Evolutionary conservation across 352 stramenopile genomes (phyloP).

Genomic region (Elongisporangium undulatum): DNA sequence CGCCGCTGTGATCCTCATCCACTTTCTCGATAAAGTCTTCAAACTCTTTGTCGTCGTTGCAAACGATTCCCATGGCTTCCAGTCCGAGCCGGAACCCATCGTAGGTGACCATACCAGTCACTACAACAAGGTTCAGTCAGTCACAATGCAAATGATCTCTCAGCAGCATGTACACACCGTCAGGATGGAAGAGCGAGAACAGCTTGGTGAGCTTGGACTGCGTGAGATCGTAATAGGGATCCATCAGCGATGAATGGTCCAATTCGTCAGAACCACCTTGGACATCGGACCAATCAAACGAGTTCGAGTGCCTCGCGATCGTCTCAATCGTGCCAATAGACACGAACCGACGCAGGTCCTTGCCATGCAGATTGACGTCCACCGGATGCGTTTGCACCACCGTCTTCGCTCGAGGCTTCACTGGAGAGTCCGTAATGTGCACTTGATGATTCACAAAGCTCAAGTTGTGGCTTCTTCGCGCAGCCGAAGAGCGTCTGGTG

Average conservation of each 20-base stretch:
- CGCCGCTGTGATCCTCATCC: constrained; percentile 76
- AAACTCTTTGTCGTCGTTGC: constrained; percentile 58
- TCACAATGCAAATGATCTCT: background rate
- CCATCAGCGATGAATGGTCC: constrained; percentile 62
- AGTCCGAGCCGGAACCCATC: constrained; percentile 67
- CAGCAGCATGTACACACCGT: constrained; percentile 24
- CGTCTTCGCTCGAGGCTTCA: background rate
- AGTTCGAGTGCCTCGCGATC: constrained; percentile 38
- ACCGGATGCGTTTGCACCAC: background rate
- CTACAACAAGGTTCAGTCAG: constrained; percentile 10
- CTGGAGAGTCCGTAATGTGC: background rate
- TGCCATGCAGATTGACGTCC: constrained; percentile 33
- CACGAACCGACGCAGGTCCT: constrained; percentile 58
- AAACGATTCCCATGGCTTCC: constrained; percentile 73
- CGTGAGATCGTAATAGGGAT: constrained; percentile 84
- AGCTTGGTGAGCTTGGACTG: constrained; percentile 63
- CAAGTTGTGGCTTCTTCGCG: background rate
- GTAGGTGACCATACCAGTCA: constrained; percentile 64
- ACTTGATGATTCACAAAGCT: background rate
- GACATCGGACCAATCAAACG: constrained; percentile 69
- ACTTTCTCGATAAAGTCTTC: constrained; percentile 68
- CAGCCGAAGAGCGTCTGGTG: background rate
- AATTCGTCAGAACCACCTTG: constrained; percentile 37
- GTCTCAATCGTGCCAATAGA: constrained; percentile 36
- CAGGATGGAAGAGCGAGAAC: constrained; percentile 59